These are phyloP conservation scores for Talaromyces funiculosus DNA, from an alignment of 2,329 filamentous ascomycete species.

Conservation along the genomic window DNA sequence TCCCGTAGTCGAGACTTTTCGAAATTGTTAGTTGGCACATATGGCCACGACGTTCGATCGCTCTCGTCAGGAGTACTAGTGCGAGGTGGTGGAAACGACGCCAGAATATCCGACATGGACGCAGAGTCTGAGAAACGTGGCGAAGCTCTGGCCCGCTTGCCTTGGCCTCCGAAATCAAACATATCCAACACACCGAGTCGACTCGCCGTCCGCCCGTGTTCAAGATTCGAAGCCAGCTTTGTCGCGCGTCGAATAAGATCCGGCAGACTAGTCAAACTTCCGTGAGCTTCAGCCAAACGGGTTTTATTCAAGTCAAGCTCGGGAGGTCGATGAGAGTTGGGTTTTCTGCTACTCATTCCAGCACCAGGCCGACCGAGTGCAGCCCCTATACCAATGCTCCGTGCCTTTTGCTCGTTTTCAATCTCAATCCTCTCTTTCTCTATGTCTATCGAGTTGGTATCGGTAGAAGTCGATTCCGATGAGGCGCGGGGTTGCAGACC, in stretches of 20 bases:
- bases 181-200: conserved; percentile 50
- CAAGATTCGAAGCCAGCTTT: conserved; percentile 76
- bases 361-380: conserved; percentile 25
- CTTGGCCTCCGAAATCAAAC: conserved; percentile 29
- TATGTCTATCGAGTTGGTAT: conserved; percentile 10
- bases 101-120: conserved; percentile 59
- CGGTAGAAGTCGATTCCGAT: conserved; percentile 7
- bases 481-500: background rate
- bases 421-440: conserved; percentile 18
- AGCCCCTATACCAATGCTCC: conserved; percentile 21
- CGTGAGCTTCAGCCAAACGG: conserved; percentile 71
- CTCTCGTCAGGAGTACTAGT: conserved; percentile 40
- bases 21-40: conserved; percentile 23
- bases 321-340: conserved; percentile 52
- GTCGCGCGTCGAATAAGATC: conserved; percentile 89
- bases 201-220: conserved; percentile 67
- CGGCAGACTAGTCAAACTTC: conserved; percentile 84
- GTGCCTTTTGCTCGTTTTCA: conserved; percentile 19
- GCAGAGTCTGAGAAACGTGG: conserved; percentile 43
- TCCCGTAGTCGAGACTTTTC: conserved; percentile 31
- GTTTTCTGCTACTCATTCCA: conserved; percentile 38
- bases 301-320: conserved; percentile 77
- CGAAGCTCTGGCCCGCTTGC: conserved; percentile 12
- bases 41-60: conserved; percentile 32
- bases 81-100: conserved; percentile 57